phyloP scores from a whole-genome alignment of 1,284 basidiomycete genomes.

The Omphalotus olearius region DNA sequence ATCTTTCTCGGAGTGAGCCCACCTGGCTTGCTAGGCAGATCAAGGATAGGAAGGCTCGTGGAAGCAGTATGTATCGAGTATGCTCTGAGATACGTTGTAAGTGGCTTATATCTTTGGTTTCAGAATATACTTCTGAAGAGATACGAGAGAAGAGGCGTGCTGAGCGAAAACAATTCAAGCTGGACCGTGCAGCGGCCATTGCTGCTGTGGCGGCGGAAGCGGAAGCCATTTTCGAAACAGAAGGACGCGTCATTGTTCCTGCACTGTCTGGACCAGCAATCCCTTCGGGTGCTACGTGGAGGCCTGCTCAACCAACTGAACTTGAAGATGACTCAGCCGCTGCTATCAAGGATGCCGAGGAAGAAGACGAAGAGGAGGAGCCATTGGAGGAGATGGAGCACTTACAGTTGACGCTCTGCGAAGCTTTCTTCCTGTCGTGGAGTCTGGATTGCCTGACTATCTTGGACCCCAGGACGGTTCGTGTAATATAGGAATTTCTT shows the following conservation, averaged over 20 bases:
- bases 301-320: constrained; percentile 32
- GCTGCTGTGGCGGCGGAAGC: constrained; percentile 71
- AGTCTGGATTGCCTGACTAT: constrained; percentile 84
- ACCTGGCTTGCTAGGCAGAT: constrained; percentile 82
- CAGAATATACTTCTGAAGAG: constrained; percentile 81
- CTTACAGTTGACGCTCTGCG: constrained; percentile 87
- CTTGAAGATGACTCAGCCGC: constrained; percentile 12
- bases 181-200: constrained; percentile 81
- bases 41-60: constrained; percentile 61
- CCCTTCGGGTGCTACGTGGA: constrained; percentile 78
- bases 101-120: not conserved
- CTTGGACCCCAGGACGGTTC: constrained; percentile 58
- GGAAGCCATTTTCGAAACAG: constrained; percentile 64
- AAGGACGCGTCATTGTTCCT: constrained; percentile 55
- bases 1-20: constrained; percentile 90
- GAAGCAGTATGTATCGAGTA: constrained; percentile 2
- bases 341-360: constrained; percentile 31
- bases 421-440: constrained; percentile 90
- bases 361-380: constrained; percentile 38
- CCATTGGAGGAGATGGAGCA: constrained; percentile 78
- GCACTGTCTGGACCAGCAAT: constrained; percentile 56
- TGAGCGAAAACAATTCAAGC: constrained; percentile 87
- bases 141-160: constrained; percentile 79
- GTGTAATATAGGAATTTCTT: constrained; percentile 16
- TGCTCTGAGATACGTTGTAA: constrained; percentile 7